Evolutionary conservation across 2,329 filamentous ascomycete species (phyloP), one percentile per base, ranked within the genome.

Genomic region (Catunica adiposa): DNA sequence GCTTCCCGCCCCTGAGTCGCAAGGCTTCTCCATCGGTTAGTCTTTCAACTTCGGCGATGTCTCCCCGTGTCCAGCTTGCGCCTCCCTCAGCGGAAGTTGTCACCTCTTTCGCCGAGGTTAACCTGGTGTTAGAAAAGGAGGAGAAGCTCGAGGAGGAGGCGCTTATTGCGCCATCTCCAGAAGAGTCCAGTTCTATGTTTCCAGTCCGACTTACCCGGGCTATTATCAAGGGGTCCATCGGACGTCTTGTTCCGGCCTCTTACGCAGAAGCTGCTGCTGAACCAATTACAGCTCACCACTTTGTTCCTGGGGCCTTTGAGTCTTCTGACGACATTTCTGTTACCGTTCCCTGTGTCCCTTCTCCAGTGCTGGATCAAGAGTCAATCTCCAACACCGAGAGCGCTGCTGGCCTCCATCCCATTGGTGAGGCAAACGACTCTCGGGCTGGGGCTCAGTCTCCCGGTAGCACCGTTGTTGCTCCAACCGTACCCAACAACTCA

Each of bases 151-250:
- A 54, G 1, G 56, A 54, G 1, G 42, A 51, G 46, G 52, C 54
- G 1, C 38, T 57, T 9, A 57, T 57, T 51, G 51, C 51, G 1
- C 51, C 52, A 17, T 17, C 25, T 14, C 9, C 17, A n/a, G 38
- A 14, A 3, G 56, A 52, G 26, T 34, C 31, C 20, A 54, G 20
- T 40, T 37, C 40, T 7, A 54, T 54, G 14, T 57, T 57, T 51
- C 56, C 56, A 9, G 47, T 54, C 22, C 46, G 56, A 11, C 37
- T 57, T 20, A 54, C 46, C 22, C 34, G 44, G 37, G 56, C 56
- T 51, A 51, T 57, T 37, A 51, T 54, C 34, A 29, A 50, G 38
- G 52, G 52, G 23, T 57, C 56, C 0, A 42, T 57, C 54, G 56
- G 56, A 6, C 37, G 56, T 7, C 46, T 57, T 8, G 52, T 57